Evolutionary conservation across 805 yeast genomes (phyloP).

Genomic region (Debaryomyces hansenii): DNA sequence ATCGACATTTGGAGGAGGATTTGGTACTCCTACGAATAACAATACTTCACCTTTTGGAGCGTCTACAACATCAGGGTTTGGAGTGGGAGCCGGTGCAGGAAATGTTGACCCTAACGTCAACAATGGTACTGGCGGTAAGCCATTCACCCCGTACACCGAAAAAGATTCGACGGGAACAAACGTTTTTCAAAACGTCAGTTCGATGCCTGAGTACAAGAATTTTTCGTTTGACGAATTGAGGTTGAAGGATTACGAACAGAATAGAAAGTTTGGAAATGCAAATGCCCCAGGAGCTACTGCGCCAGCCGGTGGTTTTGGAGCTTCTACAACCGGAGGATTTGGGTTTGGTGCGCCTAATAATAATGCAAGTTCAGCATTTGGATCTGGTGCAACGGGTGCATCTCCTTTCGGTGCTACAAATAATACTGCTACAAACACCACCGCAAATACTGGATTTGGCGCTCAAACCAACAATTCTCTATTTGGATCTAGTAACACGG

Average conservation of each 20-base stretch:
- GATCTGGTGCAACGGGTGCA: constrained; percentile 17
- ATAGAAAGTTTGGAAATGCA: constrained; percentile 58
- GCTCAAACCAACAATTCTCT: constrained; percentile 15
- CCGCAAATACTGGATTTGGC: constrained; percentile 21
- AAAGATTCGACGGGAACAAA: constrained; percentile 63
- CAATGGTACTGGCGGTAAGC: constrained; percentile 71
- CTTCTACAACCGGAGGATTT: constrained; percentile 18
- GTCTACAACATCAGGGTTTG: constrained; percentile 14
- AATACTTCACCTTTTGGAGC: constrained; percentile 23
- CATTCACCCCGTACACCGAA: constrained; percentile 69
- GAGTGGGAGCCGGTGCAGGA: constrained; percentile 16
- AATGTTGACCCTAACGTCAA: constrained; percentile 32
- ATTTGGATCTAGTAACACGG: constrained; percentile 29
- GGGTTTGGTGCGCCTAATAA: constrained; percentile 17
- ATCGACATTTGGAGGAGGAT: constrained; percentile 21
- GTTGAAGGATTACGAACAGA: constrained; percentile 79
- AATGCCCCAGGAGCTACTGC: constrained; percentile 23
- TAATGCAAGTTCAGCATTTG: constrained; percentile 18
- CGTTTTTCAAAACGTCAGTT: constrained; percentile 69
- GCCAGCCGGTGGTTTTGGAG: constrained; percentile 37
- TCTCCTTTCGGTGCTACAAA: constrained; percentile 39
- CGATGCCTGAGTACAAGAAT: constrained; percentile 88
- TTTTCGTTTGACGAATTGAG: constrained; percentile 88
- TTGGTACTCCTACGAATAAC: constrained; percentile 26
- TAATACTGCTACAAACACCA: constrained; percentile 30